Evolutionary conservation across 164 flowering plant genomes (phyloP).

Genomic region (Nymphaea colorata): DNA sequence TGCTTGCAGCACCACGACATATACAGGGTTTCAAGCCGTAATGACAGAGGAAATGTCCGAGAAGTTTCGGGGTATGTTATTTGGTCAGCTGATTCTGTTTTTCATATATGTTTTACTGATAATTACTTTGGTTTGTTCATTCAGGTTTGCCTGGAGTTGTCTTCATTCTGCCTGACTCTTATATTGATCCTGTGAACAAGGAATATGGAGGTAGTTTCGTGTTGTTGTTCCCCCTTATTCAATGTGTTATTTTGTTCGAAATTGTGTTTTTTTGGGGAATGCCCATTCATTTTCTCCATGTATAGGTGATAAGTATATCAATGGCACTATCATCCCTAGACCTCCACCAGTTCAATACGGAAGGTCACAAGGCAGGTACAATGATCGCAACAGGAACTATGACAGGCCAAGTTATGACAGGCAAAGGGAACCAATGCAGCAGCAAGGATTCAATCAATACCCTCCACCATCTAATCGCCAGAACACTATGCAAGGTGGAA

Average conservation of each 20-base stretch:
- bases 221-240: background rate
- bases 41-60: slow-evolving; percentile 78
- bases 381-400: slow-evolving; percentile 25
- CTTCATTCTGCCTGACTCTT: slow-evolving; percentile 88
- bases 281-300: background rate
- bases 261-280: background rate
- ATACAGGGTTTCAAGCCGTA: slow-evolving; percentile 76
- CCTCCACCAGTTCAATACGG: slow-evolving; percentile 69
- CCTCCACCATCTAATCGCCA: slow-evolving; percentile 10
- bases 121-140: background rate
- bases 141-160: slow-evolving; percentile 88
- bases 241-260: background rate
- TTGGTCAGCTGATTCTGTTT: no score
- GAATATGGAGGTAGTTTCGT: slow-evolving; percentile 72
- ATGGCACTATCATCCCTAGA: slow-evolving; percentile 75
- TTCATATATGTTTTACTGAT: background rate
- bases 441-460: slow-evolving; percentile 19
- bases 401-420: slow-evolving; percentile 31
- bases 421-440: slow-evolving; percentile 25
- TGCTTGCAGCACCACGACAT: slow-evolving; percentile 93
- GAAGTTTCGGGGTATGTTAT: slow-evolving; percentile 48
- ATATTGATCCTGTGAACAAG: slow-evolving; percentile 81
- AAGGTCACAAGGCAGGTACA: slow-evolving; percentile 25
- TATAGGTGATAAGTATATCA: slow-evolving; percentile 81
- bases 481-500: slow-evolving; percentile 20